These are phyloP conservation scores for Chytriomyces sp. DNA, from an alignment of 192 early-diverging fungal species.

Conservation along the genomic window DNA sequence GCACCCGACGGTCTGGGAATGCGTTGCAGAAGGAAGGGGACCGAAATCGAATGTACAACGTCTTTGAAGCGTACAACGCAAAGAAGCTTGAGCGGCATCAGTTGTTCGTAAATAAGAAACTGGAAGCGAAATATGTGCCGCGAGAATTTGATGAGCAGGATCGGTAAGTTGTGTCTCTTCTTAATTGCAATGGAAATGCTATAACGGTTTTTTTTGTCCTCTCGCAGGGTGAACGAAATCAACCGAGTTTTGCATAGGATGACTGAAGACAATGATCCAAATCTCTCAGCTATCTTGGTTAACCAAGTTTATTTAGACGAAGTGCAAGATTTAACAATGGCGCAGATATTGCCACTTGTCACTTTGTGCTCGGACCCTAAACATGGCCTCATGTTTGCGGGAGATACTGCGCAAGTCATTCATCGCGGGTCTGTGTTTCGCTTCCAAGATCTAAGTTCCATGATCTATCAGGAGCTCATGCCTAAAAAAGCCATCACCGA, in stretches of 20 bases:
- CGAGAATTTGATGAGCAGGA: constrained; percentile 31
- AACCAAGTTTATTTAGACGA: constrained; percentile 30
- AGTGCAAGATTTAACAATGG: constrained; percentile 43
- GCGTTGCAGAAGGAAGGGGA: constrained; percentile 7
- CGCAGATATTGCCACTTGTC: constrained; percentile 34
- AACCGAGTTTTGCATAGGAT: constrained; percentile 21
- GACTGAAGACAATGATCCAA: constrained; percentile 19
- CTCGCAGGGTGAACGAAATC: constrained; percentile 33
- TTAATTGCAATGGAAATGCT: neutral
- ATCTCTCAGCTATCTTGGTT: constrained; percentile 9
- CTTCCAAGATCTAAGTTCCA: constrained; percentile 32
- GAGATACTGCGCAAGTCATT: constrained; percentile 42
- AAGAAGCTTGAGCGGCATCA: constrained; percentile 24
- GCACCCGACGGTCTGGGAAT: neutral
- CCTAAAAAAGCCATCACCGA: constrained; percentile 11
- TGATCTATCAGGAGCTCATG: constrained; percentile 28
- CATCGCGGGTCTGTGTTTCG: constrained; percentile 38
- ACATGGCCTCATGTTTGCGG: constrained; percentile 43
- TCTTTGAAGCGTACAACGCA: constrained; percentile 31
- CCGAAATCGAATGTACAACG: constrained; percentile 25
- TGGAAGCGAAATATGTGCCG: constrained; percentile 2
- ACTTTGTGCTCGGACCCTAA: constrained; percentile 24
- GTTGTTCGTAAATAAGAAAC: constrained; percentile 16
- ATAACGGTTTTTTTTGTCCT: neutral
- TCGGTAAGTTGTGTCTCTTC: constrained; percentile 30